Percentiles rank a stretch among this genome's conserved stretches.
Evolutionary conservation across 352 stramenopile species (phyloP).

Genomic region (Globisporangium uncinulatum): DNA sequence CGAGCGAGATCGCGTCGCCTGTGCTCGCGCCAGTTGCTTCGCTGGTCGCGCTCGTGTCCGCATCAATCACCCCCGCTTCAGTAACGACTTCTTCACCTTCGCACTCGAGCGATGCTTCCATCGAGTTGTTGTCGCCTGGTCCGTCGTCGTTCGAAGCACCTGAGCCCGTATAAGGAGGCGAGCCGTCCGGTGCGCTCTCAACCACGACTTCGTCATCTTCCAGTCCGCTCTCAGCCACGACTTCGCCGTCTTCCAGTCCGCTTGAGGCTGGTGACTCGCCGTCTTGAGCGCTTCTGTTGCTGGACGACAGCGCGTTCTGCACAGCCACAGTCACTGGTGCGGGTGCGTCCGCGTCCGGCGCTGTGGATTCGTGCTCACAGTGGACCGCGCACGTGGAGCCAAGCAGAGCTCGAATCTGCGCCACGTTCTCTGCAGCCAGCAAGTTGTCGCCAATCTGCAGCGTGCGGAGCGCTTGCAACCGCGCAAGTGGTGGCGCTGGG

Average conservation of each 20-base stretch:
- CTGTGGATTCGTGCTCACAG: background rate
- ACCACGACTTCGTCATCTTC: background rate
- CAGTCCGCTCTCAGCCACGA: background rate
- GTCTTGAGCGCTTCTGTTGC: background rate
- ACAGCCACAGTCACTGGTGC: too few relatives aligned
- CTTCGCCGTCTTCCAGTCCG: background rate
- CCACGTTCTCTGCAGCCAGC: conserved; percentile 15
- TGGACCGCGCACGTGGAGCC: background rate
- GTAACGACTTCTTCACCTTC: background rate
- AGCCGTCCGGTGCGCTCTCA: background rate
- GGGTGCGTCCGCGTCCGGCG: background rate
- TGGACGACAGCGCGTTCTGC: background rate
- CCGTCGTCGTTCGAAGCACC: too few relatives aligned
- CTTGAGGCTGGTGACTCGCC: background rate
- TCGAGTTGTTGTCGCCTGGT: background rate
- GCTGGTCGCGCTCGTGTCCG: background rate
- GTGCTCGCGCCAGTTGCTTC: conserved; percentile 1
- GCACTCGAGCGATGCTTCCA: background rate
- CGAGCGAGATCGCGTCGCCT: background rate
- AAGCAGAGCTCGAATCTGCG: conserved; percentile 6
- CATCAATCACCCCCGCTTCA: background rate
- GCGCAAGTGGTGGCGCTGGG: conserved; percentile 5
- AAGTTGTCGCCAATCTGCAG: conserved; percentile 26
- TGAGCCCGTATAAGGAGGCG: too few relatives aligned
- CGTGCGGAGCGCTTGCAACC: conserved; percentile 8